Percentiles rank a stretch among this genome's conserved stretches.
Evolutionary conservation across 768 basidiomycete species (phyloP).

Genomic region (Trametes meyenii): DNA sequence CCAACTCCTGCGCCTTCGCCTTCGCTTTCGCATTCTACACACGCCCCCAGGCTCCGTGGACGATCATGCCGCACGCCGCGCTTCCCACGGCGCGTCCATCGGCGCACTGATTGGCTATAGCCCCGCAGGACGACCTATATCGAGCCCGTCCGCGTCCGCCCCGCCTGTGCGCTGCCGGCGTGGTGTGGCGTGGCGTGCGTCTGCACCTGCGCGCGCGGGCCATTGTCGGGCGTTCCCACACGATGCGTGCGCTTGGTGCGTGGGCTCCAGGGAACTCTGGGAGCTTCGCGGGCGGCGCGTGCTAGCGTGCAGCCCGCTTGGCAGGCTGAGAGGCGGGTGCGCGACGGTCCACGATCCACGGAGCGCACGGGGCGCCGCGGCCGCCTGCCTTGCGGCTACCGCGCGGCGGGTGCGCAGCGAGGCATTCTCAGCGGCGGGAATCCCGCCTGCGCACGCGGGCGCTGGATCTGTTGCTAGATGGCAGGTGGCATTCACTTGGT

Average conservation of each 20-base stretch:
- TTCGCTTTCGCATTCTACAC: too few relatives aligned
- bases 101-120: neutral
- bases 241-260: neutral
- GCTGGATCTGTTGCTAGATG: neutral
- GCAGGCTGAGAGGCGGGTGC: neutral
- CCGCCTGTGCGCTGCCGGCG: conserved; percentile 2
- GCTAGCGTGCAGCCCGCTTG: conserved; percentile 1
- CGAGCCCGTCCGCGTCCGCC: neutral
- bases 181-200: neutral
- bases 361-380: neutral
- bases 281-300: neutral
- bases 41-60: neutral
- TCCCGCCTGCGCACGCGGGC: conserved; percentile 7
- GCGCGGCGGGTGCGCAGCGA: conserved; percentile 5
- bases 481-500: neutral
- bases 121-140: conserved; percentile 10
- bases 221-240: conserved; percentile 21
- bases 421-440: conserved; percentile 7
- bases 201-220: conserved; percentile 1
- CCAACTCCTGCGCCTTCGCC: too few relatives aligned
- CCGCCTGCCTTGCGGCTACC: conserved; percentile 5
- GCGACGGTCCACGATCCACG: neutral
- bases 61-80: conserved; percentile 11
- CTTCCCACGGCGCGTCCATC: conserved; percentile 1
- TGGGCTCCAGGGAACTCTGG: neutral